These are phyloP conservation scores for Phycomyces nitens DNA, from an alignment of 192 early-diverging fungal genomes.

Conservation along the genomic window DNA sequence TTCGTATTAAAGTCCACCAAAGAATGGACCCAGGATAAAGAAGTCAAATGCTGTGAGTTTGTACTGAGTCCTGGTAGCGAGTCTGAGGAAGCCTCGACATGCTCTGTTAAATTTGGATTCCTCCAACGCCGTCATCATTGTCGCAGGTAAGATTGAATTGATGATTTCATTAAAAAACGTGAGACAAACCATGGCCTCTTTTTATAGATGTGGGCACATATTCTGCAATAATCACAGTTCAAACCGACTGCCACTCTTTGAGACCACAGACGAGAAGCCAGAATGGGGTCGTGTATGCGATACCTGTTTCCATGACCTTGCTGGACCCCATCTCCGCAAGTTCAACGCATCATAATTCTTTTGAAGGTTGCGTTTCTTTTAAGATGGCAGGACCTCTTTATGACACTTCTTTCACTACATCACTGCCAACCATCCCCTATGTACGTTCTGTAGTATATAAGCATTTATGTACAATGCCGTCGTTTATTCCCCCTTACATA, in stretches of 20 bases:
- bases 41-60: conserved; percentile 2
- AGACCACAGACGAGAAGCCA: background rate
- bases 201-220: conserved; percentile 19
- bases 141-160: conserved; percentile 6
- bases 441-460: background rate
- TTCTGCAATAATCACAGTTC: conserved; percentile 19
- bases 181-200: too few species aligned
- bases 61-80: background rate
- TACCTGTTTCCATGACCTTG: conserved; percentile 12
- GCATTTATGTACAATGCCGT: too few species aligned
- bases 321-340: background rate
- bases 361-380: background rate
- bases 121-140: conserved; percentile 10
- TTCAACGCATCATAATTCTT: background rate
- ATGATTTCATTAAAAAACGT: background rate
- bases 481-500: too few species aligned
- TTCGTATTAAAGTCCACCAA: conserved; percentile 7
- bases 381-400: conserved; percentile 4
- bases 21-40: conserved; percentile 4
- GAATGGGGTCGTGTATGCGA: conserved; percentile 23
- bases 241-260: conserved; percentile 11
- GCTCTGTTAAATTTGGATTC: conserved; percentile 9
- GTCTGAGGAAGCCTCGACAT: background rate
- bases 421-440: background rate
- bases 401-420: background rate